A percentile compares a stretch with the other conserved stretches of the same genome.
These are phyloP conservation scores for Kwoniella botswanensis DNA, from an alignment of 768 basidiomycete species.

Conservation along the genomic window DNA sequence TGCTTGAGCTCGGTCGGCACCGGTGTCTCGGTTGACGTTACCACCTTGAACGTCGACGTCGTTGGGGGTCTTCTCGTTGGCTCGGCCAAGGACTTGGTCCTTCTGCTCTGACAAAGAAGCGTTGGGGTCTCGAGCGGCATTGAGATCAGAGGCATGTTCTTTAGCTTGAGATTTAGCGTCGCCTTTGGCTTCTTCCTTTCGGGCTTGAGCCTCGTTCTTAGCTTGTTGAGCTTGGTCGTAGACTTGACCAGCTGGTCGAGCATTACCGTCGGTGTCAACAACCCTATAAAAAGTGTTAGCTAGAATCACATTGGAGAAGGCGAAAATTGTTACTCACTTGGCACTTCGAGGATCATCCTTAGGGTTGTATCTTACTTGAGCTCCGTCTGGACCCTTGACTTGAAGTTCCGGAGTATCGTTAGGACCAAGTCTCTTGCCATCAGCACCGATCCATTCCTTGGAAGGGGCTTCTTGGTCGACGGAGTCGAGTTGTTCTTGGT, in stretches of 20 bases:
- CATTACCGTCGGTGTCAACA: slow-evolving; percentile 58
- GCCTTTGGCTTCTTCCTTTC: slow-evolving; percentile 44
- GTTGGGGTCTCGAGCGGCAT: slow-evolving; percentile 52
- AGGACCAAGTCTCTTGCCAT: slow-evolving; percentile 60
- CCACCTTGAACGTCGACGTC: slow-evolving; percentile 40
- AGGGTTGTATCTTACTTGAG: slow-evolving; percentile 63
- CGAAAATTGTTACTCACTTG: slow-evolving; percentile 29
- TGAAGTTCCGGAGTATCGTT: slow-evolving; percentile 64
- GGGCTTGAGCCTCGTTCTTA: slow-evolving; percentile 48
- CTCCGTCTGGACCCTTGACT: slow-evolving; percentile 62
- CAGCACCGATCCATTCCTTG: slow-evolving; percentile 68
- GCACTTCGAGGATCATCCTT: slow-evolving; percentile 61
- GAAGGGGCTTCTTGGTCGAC: slow-evolving; percentile 74
- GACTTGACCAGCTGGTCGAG: slow-evolving; percentile 53
- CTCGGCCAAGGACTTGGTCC: slow-evolving; percentile 48
- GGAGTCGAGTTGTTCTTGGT: slow-evolving; percentile 65
- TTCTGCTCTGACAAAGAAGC: slow-evolving; percentile 47
- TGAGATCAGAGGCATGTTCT: slow-evolving; percentile 53
- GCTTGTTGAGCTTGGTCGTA: slow-evolving; percentile 53
- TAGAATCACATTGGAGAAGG: neutral
- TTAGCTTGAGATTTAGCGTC: slow-evolving; percentile 43
- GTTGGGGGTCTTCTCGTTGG: slow-evolving; percentile 50
- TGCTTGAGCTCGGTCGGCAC: slow-evolving; percentile 34
- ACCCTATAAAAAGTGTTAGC: slow-evolving; percentile 30
- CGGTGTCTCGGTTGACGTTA: slow-evolving; percentile 37